Conservation (phyloP, 2,329 filamentous ascomycete species). For the Aspergillus brasiliensis region DNA sequence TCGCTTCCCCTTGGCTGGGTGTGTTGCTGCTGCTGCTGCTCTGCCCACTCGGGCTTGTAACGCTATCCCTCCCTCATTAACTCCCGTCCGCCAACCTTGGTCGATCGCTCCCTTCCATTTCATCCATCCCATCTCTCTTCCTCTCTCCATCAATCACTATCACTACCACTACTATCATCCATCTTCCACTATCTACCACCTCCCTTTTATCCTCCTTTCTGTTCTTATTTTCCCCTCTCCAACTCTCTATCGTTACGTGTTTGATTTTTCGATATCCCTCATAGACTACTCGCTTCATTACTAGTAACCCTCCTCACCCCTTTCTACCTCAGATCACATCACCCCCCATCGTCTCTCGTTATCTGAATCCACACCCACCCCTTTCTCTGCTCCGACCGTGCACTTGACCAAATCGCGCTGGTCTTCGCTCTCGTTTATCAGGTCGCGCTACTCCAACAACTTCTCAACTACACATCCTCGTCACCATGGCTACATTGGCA, state of each 20-base stretch:
- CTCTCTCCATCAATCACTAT: not conserved
- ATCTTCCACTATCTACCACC: not conserved
- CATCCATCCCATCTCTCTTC: not conserved
- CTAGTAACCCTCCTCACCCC: not conserved
- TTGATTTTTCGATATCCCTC: not conserved
- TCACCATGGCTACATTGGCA: slow-evolving; percentile 39
- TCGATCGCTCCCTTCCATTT: slow-evolving; percentile 11
- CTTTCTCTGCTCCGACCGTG: not conserved
- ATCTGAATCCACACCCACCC: not conserved
- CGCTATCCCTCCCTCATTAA: slow-evolving; percentile 12
- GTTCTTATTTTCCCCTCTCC: not conserved
- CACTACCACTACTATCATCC: not conserved
- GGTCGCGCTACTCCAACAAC: not conserved
- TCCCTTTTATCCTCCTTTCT: not conserved
- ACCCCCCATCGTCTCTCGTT: slow-evolving; percentile 7
- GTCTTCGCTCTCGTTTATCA: slow-evolving; percentile 1
- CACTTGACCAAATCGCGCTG: slow-evolving; percentile 1
- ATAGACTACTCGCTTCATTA: slow-evolving; percentile 1
- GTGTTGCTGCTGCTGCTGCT: slow-evolving; percentile 1
- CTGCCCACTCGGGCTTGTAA: not conserved
- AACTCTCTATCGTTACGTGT: not conserved
- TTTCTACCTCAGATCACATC: not conserved
- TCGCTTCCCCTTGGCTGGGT: slow-evolving; percentile 12
- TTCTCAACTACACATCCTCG: not conserved
- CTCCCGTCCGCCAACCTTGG: slow-evolving; percentile 8